Conservation (phyloP, 2,329 filamentous ascomycete species). For the Calonectria pseudoreteaudii region DNA sequence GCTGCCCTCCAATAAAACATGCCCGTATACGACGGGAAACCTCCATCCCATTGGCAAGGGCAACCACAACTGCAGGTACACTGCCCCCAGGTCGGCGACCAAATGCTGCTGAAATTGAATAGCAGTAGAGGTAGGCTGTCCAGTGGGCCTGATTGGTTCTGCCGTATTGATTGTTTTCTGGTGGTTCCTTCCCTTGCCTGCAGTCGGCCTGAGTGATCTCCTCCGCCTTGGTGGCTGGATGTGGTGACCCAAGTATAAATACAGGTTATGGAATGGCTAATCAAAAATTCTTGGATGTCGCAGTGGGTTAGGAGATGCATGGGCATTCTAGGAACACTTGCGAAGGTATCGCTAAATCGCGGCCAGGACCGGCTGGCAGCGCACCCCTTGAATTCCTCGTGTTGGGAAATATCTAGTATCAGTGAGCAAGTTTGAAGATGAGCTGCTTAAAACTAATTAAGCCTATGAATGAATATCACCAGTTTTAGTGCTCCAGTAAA, state of each 20-base stretch:
- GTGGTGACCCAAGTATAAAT: no score
- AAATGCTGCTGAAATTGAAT: background rate
- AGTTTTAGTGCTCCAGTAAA: background rate
- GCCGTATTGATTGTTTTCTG: no score
- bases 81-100: background rate
- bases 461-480: conserved; percentile 16
- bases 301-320: conserved; percentile 10
- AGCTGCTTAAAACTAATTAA: conserved; percentile 11
- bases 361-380: conserved; percentile 20
- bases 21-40: background rate
- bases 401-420: background rate
- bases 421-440: background rate
- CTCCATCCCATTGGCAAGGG: background rate
- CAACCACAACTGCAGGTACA: background rate
- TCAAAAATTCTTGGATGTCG: background rate
- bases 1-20: background rate
- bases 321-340: background rate
- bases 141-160: no score
- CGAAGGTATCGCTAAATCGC: conserved; percentile 19
- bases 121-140: background rate
- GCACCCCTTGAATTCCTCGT: background rate
- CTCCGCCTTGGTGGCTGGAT: no score
- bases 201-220: no score
- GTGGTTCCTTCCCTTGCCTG: no score
- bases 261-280: background rate